A percentile compares a stretch with the other conserved stretches of the same genome.
These are phyloP conservation scores for Fallopia convolvulus DNA, from an alignment of 148 eudicot species.

Conservation along the genomic window DNA sequence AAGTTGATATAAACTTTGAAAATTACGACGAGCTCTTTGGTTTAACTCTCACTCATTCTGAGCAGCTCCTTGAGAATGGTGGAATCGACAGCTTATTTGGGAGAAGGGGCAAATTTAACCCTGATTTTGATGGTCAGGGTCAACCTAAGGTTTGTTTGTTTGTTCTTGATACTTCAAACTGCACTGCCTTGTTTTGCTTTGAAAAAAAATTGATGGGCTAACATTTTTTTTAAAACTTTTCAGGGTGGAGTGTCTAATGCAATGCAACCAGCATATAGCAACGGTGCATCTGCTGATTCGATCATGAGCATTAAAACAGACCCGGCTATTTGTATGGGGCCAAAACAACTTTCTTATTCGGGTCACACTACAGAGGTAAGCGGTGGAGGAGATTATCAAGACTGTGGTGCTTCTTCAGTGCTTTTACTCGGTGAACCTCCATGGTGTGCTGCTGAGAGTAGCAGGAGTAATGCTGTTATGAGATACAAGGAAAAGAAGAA, in stretches of 20 bases:
- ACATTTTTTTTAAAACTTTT: conserved; percentile 8
- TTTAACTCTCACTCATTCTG: conserved; percentile 34
- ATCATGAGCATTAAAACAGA: conserved; percentile 51
- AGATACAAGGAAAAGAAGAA: conserved; percentile 98
- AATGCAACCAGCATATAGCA: conserved; percentile 50
- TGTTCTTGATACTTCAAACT: not conserved
- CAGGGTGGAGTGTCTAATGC: conserved; percentile 29
- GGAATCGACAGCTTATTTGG: conserved; percentile 43
- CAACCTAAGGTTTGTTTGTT: conserved; percentile 26
- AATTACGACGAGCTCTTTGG: conserved; percentile 49
- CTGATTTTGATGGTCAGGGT: conserved; percentile 23
- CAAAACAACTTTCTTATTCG: conserved; percentile 67
- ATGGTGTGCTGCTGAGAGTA: conserved; percentile 53
- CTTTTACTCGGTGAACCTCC: conserved; percentile 80
- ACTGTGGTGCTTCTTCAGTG: conserved; percentile 79
- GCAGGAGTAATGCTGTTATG: conserved; percentile 72
- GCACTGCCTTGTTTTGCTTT: not conserved
- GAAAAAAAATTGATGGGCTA: not conserved
- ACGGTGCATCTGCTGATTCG: conserved; percentile 47
- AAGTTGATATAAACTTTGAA: conserved; percentile 33
- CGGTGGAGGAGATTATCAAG: conserved; percentile 79
- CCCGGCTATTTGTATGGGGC: conserved; percentile 37
- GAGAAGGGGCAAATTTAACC: conserved; percentile 10
- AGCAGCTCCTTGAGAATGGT: conserved; percentile 42
- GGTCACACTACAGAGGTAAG: conserved; percentile 64